Evolutionary conservation across 2,329 filamentous ascomycete species (phyloP).

Genomic region (Zymoseptoria tritici): DNA sequence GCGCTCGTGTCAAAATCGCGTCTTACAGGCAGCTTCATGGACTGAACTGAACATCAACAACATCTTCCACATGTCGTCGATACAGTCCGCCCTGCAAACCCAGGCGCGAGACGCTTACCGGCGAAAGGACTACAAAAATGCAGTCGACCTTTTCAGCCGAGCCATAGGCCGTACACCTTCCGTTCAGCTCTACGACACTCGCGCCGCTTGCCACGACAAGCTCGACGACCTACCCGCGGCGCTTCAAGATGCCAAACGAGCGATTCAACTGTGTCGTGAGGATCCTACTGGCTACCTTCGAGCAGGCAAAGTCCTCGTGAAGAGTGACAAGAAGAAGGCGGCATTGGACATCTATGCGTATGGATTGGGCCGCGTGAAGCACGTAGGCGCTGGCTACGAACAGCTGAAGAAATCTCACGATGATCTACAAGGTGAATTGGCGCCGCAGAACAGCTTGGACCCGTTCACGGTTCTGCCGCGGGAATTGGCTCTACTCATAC

Average conservation of each 20-base stretch:
- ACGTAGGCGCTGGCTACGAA: constrained; percentile 30
- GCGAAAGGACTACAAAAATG: constrained; percentile 36
- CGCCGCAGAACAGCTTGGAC: constrained; percentile 40
- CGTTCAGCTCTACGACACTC: constrained; percentile 44
- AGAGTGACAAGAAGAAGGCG: constrained; percentile 44
- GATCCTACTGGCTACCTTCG: constrained; percentile 54
- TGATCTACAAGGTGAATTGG: constrained; percentile 37
- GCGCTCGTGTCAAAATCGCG: not conserved
- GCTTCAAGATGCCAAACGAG: constrained; percentile 49
- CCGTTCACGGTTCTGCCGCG: constrained; percentile 48
- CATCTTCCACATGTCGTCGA: not conserved
- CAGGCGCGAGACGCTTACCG: constrained; percentile 39
- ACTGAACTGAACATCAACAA: constrained; percentile 1
- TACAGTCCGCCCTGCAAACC: constrained; percentile 23
- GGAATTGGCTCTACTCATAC: constrained; percentile 46
- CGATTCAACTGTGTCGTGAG: constrained; percentile 45
- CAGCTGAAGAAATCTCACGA: constrained; percentile 34
- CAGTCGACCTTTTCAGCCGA: constrained; percentile 32
- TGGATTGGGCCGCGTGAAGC: constrained; percentile 47
- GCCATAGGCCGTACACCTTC: constrained; percentile 26
- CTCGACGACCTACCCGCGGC: constrained; percentile 44
- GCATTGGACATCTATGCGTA: constrained; percentile 52
- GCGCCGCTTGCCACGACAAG: constrained; percentile 49
- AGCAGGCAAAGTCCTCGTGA: constrained; percentile 42
- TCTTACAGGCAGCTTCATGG: not conserved